Evolutionary conservation across 208 protist genomes (phyloP), one percentile per base, ranked within the genome.

Genomic region (Strigomonas culicis): DNA sequence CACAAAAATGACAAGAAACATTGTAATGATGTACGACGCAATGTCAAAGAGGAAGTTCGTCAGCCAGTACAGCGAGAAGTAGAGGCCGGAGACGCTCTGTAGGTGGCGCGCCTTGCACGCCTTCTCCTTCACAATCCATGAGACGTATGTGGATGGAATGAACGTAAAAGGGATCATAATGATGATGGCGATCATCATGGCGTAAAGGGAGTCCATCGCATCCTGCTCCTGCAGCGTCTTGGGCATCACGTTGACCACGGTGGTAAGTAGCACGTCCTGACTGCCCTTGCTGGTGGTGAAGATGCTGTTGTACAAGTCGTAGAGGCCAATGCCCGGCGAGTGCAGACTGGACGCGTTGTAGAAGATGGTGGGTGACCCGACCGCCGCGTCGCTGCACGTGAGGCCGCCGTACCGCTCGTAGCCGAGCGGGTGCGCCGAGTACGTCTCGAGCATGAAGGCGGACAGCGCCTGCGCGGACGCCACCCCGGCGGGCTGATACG

Each of bases 21-120:
- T 74, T 22, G 71, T 79, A 19, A 88, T 60, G 27, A 79, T 24
- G 70, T 87, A 84, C 32, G 59, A 76, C 30, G 31, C 52, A 15
- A 88, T 27, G 67, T 92, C 85, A 66, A 86, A 92, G 27, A 88
- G 3, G 63, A 80, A 92, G 74, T 83, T 92, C 8, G 79, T 66
- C 4, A 80, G 15, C 85, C 85, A 92, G 66, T 92, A 92, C 1
- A 82, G 52, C 32, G 66, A 76, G 59, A 78, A 74, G 31, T 64
- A 60, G 46, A 90, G 60, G 22, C 83, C 85, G 19, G 70, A 77
- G 19, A 91, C 71, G 53, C 75, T 77, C 68, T 90, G 83, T 41
- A 90, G 58, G 52, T 90, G 83, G 50, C 71, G 71, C 19, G 80
- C 59, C 57, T 81, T 83, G 68, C 64, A 77, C 64, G 82, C 69